A percentile compares a stretch with the other conserved stretches of the same genome.
Conservation (phyloP, 345 rosid species). For the Populus euphratica region DNA sequence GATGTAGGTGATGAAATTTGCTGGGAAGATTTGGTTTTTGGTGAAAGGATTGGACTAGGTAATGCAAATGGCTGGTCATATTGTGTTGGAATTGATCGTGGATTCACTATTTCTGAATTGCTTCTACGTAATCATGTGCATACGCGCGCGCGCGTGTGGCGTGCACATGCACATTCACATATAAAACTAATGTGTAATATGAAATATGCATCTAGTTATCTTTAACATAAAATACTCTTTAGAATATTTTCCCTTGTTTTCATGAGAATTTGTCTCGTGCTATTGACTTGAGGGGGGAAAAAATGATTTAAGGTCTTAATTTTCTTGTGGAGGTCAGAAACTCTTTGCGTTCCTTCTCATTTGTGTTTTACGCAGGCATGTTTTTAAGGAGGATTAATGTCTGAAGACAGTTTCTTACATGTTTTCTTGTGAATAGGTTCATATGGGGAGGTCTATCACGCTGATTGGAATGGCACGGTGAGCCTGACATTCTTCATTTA, state of each 20-base stretch:
- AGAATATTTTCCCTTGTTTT: neutral
- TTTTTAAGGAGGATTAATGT: neutral
- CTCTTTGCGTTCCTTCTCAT: neutral
- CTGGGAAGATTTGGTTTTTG: constrained; percentile 92
- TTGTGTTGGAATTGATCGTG: constrained; percentile 9
- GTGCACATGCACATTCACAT: neutral
- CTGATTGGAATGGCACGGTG: constrained; percentile 99
- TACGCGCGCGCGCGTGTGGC: neutral
- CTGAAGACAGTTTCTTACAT: neutral
- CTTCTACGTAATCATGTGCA: neutral
- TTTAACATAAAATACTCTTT: neutral
- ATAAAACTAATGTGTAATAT: neutral
- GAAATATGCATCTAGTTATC: neutral
- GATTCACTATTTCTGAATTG: neutral
- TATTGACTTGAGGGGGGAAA: neutral
- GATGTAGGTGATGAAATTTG: constrained; percentile 97
- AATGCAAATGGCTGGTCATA: constrained; percentile 24
- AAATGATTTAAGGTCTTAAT: neutral
- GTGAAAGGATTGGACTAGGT: constrained; percentile 99
- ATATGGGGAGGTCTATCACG: constrained; percentile 96
- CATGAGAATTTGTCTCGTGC: neutral
- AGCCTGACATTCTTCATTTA: constrained; percentile 29
- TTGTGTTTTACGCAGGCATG: neutral
- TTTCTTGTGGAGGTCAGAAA: neutral
- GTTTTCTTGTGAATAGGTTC: constrained; percentile 50